Conservation (phyloP, 768 basidiomycete species). For the Kockovaella imperatae region DNA sequence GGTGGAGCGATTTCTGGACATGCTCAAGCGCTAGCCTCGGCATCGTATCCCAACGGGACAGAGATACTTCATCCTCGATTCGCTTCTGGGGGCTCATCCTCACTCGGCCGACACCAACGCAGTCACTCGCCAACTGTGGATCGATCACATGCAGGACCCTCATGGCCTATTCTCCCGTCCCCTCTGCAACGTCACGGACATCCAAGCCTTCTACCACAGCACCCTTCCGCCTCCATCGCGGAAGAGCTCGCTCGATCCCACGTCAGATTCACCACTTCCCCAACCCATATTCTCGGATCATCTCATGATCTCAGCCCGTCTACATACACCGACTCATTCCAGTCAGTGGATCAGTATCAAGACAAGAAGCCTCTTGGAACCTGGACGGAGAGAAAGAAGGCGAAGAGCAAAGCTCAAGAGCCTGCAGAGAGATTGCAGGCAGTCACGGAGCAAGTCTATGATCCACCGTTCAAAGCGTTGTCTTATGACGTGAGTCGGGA, state of each 20-base stretch:
- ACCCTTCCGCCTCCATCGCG: no score
- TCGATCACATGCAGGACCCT: no score
- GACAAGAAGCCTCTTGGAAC: background rate
- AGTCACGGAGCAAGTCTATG: slow-evolving; percentile 20
- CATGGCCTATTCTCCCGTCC: no score
- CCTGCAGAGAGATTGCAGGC: slow-evolving; percentile 22
- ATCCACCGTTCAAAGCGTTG: slow-evolving; percentile 32
- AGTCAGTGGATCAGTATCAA: slow-evolving; percentile 1
- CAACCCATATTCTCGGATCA: slow-evolving; percentile 6
- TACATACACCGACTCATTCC: no score
- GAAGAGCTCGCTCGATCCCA: slow-evolving; percentile 8
- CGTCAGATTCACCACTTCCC: slow-evolving; percentile 12
- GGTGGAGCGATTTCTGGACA: no score
- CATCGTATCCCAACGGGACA: slow-evolving; percentile 9
- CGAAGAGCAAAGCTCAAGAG: slow-evolving; percentile 19
- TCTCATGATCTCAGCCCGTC: no score
- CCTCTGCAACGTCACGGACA: no score
- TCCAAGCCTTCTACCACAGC: no score
- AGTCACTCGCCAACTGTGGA: no score
- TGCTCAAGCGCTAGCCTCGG: no score
- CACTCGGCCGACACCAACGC: slow-evolving; percentile 9
- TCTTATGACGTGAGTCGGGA: slow-evolving; percentile 19
- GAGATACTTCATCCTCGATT: slow-evolving; percentile 15
- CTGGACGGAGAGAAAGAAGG: background rate
- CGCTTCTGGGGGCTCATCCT: slow-evolving; percentile 5